phyloP scores from a whole-genome alignment of 2,329 filamentous ascomycete species.

The Madurella fahalii region DNA sequence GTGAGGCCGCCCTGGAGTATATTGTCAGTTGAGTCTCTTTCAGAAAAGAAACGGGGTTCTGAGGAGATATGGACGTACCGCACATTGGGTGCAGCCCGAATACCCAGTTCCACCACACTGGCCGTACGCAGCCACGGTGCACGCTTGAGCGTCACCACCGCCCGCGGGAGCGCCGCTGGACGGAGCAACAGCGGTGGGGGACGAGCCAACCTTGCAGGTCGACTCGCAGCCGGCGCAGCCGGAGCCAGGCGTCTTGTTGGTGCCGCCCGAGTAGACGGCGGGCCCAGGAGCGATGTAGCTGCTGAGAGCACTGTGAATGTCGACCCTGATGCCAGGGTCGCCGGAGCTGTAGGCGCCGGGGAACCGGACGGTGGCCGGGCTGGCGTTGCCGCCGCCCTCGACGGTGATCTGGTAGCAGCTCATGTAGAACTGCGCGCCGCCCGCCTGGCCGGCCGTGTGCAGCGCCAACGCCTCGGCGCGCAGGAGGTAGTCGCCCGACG shows the following conservation, averaged over 20 bases:
- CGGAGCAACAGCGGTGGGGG: constrained; percentile 28
- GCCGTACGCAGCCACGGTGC: constrained; percentile 21
- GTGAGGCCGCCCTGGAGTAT: constrained; percentile 18
- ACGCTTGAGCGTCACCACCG: constrained; percentile 19
- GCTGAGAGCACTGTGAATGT: constrained; percentile 42
- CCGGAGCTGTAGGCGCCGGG: constrained; percentile 41
- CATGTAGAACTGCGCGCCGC: constrained; percentile 37
- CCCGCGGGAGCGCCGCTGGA: constrained; percentile 25
- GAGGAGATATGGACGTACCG: constrained; percentile 17
- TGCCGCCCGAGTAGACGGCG: constrained; percentile 37
- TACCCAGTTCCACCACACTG: constrained; percentile 28
- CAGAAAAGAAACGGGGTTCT: too few relatives aligned
- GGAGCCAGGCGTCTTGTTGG: constrained; percentile 37
- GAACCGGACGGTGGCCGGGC: constrained; percentile 34
- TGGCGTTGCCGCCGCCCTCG: constrained; percentile 29
- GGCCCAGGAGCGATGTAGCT: constrained; percentile 43
- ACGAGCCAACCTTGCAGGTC: constrained; percentile 39
- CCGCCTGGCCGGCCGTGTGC: constrained; percentile 37
- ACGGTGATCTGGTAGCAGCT: constrained; percentile 37
- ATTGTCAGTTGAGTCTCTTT: neutral
- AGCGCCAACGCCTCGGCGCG: constrained; percentile 48
- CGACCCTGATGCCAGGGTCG: constrained; percentile 44
- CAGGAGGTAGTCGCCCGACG: constrained; percentile 40
- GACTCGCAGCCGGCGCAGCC: constrained; percentile 39
- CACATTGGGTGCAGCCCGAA: constrained; percentile 25